Evolutionary conservation across 768 basidiomycete species (phyloP), one percentile per base, ranked within the genome.

Genomic region (Kwoniella pini): DNA sequence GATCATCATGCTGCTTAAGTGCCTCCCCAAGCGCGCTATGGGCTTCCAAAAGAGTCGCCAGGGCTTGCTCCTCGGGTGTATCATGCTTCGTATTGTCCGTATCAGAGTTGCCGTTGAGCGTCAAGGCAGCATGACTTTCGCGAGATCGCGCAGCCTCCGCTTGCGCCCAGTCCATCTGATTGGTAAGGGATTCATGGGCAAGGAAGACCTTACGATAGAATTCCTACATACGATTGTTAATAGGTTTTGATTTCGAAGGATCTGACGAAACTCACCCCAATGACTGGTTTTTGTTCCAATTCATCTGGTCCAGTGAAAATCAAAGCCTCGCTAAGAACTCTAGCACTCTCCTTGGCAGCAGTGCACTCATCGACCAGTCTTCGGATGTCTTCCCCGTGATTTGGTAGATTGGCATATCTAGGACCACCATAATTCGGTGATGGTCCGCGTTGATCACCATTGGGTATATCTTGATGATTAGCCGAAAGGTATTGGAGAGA

Each of bases 81-180:
- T 54, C 44, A 13, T 56, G 54, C 21, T 56, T 33, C 10, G 49
- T 44, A 4, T 33, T 50, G 39, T 62, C 54, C 4, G 22, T 2
- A 19, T 45, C 48, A 6, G 52, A 31, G 12, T 31, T 36, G 3
- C 40, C 31, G 11, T 53, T 45, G 15, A 61, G 52, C 28, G 43
- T 54, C 21, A 61, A n/a, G 9, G 26, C 28, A 12, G 52, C 59
- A 40, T 48, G 52, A 3, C 59, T 51, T 49, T 71, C 68, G 31
- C 88, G 82, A 7, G 88, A 88, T 45, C 85, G 85, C 67, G 88
- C 87, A 1, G 91, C 91, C 13, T 87, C 84, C 1, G 90, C 86
- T 21, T 86, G 84, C 3, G 93, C 93, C 92, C 93, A 95, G 6
- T 88, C 86, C 68, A 96, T 92, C 78, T 94, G 92, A 11, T 88